A percentile compares a stretch with the other conserved stretches of the same genome.
Evolutionary conservation across 176 grass and related monocot species (phyloP).

Genomic region (Saccharum spontaneum): DNA sequence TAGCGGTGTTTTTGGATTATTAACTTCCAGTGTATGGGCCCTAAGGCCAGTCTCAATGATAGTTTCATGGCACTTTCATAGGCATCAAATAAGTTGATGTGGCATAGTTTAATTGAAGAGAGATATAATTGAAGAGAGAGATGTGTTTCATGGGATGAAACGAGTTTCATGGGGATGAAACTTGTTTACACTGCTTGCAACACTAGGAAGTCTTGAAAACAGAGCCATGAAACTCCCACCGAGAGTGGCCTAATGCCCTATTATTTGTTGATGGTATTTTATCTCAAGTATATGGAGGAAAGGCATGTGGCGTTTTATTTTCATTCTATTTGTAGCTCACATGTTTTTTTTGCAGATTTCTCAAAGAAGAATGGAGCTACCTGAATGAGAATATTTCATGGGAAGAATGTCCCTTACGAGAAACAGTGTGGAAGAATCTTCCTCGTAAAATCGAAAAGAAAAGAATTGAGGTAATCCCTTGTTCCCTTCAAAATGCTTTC

Average conservation of each 20-base stretch:
- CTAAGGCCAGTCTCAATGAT: no score
- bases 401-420: constrained; percentile 47
- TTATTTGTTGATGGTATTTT: not conserved
- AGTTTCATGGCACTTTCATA: no score
- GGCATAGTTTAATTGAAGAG: no score
- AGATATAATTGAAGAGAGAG: no score
- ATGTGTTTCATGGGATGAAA: no score
- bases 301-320: not conserved
- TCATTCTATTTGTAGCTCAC: not conserved
- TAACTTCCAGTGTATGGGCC: not conserved
- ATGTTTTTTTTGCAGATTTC: constrained; percentile 51
- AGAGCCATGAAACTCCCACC: no score
- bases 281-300: not conserved
- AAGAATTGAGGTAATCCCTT: constrained; percentile 42
- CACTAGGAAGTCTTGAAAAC: no score
- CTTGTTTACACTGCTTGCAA: no score
- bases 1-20: not conserved
- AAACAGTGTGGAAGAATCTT: constrained; percentile 64
- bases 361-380: constrained; percentile 83
- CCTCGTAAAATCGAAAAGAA: constrained; percentile 69
- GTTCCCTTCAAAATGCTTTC: not conserved
- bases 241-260: no score
- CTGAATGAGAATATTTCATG: constrained; percentile 46
- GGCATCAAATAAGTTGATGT: no score
- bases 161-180: no score